A percentile compares a stretch with the other conserved stretches of the same genome.
These are phyloP conservation scores for Pelargonium cotyledonis DNA, from an alignment of 441 rosid genomes.

Conservation along the genomic window DNA sequence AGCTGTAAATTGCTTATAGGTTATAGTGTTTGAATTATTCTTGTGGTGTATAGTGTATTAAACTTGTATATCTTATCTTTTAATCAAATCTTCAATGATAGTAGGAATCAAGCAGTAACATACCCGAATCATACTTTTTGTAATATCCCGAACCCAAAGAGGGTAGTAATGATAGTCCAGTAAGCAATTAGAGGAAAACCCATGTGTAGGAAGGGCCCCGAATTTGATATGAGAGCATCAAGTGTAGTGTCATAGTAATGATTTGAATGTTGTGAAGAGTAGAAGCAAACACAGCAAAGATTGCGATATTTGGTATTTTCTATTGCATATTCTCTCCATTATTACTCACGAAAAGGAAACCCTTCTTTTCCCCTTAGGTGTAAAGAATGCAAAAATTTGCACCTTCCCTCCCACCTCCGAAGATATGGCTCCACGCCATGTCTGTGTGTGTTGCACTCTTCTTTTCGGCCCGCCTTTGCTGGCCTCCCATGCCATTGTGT, in stretches of 20 bases:
- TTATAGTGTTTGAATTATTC: neutral
- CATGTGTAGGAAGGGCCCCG: constrained; percentile 52
- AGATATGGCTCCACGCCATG: constrained; percentile 23
- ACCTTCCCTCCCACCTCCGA: constrained; percentile 14
- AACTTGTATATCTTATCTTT: neutral
- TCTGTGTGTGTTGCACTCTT: constrained; percentile 4
- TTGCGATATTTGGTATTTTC: constrained; percentile 28
- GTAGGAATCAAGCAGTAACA: constrained; percentile 20
- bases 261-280: constrained; percentile 40
- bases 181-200: constrained; percentile 28
- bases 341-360: too few relatives aligned
- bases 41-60: neutral
- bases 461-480: constrained; percentile 6
- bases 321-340: constrained; percentile 25
- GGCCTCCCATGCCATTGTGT: neutral
- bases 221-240: constrained; percentile 20
- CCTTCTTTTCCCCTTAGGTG: constrained; percentile 18
- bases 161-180: constrained; percentile 34
- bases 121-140: constrained; percentile 17
- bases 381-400: neutral
- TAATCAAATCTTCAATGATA: constrained; percentile 33
- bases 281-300: constrained; percentile 65
- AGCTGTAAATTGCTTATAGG: neutral
- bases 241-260: constrained; percentile 29
- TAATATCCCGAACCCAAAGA: constrained; percentile 20